These are phyloP conservation scores for Chrysophaeum taylorii DNA, from an alignment of 352 stramenopile species.

Conservation along the genomic window DNA sequence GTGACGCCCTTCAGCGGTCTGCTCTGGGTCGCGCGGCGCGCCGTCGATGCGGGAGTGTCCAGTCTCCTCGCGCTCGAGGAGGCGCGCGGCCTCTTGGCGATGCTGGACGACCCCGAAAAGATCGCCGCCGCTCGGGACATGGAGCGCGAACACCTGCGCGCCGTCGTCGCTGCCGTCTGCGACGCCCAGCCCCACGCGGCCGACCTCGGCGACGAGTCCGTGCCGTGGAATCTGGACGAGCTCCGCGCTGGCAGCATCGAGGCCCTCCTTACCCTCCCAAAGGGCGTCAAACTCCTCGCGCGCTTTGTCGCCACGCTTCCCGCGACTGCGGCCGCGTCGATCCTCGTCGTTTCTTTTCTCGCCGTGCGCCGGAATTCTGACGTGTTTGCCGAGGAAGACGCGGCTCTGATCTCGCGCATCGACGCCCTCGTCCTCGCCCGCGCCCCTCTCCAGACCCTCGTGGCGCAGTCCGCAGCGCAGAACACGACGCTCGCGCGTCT, in stretches of 20 bases:
- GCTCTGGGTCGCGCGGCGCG: not conserved
- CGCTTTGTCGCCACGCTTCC: not conserved
- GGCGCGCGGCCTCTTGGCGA: not conserved
- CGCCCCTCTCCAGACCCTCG: no score
- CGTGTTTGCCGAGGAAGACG: no score
- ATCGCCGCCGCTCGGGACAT: not conserved
- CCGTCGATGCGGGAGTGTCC: not conserved
- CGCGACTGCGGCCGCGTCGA: conserved; percentile 5
- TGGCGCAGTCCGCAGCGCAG: no score
- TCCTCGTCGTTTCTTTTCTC: no score
- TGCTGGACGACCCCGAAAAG: not conserved
- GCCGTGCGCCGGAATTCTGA: no score
- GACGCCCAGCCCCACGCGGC: not conserved
- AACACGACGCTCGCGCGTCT: no score
- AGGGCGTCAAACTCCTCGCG: not conserved
- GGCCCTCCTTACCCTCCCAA: not conserved
- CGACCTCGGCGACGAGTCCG: not conserved
- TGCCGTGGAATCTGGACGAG: no score
- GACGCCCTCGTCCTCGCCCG: no score
- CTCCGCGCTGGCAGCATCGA: no score
- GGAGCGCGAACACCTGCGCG: not conserved
- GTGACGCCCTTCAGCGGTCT: not conserved
- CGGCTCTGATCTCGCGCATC: no score
- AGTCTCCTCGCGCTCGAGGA: not conserved
- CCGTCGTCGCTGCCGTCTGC: not conserved